Conservation (phyloP, 768 basidiomycete species). For the Kockovaella imperatae region DNA sequence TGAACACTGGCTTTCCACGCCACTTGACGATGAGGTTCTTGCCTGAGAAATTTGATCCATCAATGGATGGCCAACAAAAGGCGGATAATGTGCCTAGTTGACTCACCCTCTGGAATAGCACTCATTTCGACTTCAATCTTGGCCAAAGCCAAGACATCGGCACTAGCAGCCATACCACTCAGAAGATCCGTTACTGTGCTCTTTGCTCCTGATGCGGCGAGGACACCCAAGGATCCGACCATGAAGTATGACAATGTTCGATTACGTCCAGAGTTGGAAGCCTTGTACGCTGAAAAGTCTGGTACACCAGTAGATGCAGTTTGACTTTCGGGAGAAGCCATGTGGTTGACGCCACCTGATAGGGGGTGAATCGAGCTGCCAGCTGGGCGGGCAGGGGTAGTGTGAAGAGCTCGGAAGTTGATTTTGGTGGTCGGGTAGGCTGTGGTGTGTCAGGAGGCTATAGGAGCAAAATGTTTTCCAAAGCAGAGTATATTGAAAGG, state of each 20-base stretch:
- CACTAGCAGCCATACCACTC: constrained; percentile 91
- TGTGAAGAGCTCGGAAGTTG: constrained; percentile 60
- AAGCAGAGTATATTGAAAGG: not conserved
- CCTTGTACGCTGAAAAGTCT: constrained; percentile 75
- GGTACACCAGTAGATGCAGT: constrained; percentile 61
- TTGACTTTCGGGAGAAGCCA: constrained; percentile 4
- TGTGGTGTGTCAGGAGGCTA: constrained; percentile 22
- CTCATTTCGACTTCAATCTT: constrained; percentile 92
- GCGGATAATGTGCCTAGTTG: constrained; percentile 32
- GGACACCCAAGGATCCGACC: constrained; percentile 67
- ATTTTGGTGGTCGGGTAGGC: constrained; percentile 52
- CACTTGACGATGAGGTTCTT: constrained; percentile 55
- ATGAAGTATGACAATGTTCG: constrained; percentile 49
- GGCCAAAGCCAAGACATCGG: constrained; percentile 93
- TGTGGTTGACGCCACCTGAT: constrained; percentile 32
- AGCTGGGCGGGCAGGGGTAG: constrained; percentile 59
- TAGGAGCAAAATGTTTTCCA: constrained; percentile 1
- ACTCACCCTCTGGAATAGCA: constrained; percentile 77
- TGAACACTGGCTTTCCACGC: constrained; percentile 99
- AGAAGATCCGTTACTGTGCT: constrained; percentile 89
- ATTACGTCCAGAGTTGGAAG: constrained; percentile 48
- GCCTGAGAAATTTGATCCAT: constrained; percentile 10
- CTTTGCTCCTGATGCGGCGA: constrained; percentile 90
- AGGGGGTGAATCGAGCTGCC: constrained; percentile 49
- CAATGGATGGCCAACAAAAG: not conserved